Percentiles rank a stretch among this genome's conserved stretches.
These are phyloP conservation scores for Populus hybrid DNA, from an alignment of 441 rosid genomes.

Conservation along the genomic window DNA sequence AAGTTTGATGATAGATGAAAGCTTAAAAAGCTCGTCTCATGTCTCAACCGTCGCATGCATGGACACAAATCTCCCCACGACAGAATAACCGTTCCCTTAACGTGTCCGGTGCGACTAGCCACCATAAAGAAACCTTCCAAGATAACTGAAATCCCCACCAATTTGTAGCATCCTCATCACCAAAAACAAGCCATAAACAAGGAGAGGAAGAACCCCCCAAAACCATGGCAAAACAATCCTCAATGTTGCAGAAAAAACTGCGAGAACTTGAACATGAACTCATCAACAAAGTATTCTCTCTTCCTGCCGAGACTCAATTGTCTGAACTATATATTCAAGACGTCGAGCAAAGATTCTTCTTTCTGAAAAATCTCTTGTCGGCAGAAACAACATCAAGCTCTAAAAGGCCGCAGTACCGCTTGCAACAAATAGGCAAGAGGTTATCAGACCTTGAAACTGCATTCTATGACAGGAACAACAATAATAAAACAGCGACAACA, in stretches of 20 bases:
- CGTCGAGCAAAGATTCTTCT: slow-evolving; percentile 38
- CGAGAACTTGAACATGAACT: slow-evolving; percentile 43
- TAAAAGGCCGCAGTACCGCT: slow-evolving; percentile 25
- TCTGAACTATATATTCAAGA: slow-evolving; percentile 26
- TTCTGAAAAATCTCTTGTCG: slow-evolving; percentile 41
- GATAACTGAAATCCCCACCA: not conserved
- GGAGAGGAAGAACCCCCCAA: not conserved
- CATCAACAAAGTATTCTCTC: slow-evolving; percentile 12
- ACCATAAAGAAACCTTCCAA: not conserved
- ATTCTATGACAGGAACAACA: slow-evolving; percentile 29
- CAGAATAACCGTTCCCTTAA: not conserved
- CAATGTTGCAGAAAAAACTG: slow-evolving; percentile 47
- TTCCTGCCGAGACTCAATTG: slow-evolving; percentile 14
- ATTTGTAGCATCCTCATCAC: not conserved
- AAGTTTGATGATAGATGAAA: no score
- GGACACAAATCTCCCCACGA: not conserved
- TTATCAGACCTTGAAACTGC: slow-evolving; percentile 27
- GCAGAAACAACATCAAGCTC: slow-evolving; percentile 49
- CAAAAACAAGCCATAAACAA: not conserved
- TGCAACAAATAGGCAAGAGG: slow-evolving; percentile 28
- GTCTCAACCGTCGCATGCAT: not conserved
- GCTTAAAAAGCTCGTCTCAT: not conserved
- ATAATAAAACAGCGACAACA: not conserved
- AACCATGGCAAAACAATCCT: slow-evolving; percentile 25
- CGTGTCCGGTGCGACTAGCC: not conserved